phyloP scores from a whole-genome alignment of 2,329 filamentous ascomycete species.

The Aureobasidium leucospermi region DNA sequence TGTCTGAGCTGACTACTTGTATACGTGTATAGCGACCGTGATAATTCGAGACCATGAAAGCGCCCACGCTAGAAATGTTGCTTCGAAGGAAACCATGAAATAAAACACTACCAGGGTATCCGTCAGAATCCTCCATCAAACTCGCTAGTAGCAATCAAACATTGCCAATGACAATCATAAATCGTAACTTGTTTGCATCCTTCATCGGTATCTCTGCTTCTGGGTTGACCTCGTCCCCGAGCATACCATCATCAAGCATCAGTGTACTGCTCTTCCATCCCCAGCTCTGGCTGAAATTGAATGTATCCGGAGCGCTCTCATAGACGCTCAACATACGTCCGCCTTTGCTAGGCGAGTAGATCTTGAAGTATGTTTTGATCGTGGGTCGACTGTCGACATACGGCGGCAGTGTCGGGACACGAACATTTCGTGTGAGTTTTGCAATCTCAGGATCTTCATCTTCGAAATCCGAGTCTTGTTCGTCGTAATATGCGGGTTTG shows the following conservation, averaged over 20 bases:
- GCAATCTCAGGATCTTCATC: slow-evolving; percentile 17
- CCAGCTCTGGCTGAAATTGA: slow-evolving; percentile 55
- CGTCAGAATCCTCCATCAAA: not conserved
- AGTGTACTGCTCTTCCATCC: slow-evolving; percentile 55
- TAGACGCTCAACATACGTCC: slow-evolving; percentile 53
- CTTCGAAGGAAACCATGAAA: not conserved
- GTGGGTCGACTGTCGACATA: slow-evolving; percentile 50
- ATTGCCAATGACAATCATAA: slow-evolving; percentile 55
- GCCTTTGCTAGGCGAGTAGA: slow-evolving; percentile 52
- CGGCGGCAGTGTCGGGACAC: slow-evolving; percentile 41
- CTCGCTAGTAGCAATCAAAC: slow-evolving; percentile 22
- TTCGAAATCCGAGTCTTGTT: slow-evolving; percentile 19
- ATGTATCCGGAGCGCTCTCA: slow-evolving; percentile 50
- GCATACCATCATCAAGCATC: slow-evolving; percentile 44
- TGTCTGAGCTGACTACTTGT: too few relatives aligned
- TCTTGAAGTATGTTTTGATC: slow-evolving; percentile 56
- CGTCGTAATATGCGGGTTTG: slow-evolving; percentile 16
- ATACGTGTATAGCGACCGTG: too few relatives aligned
- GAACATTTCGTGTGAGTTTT: slow-evolving; percentile 19
- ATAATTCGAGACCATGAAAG: too few relatives aligned
- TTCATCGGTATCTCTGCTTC: slow-evolving; percentile 19
- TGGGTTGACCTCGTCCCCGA: slow-evolving; percentile 24
- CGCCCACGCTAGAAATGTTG: too few relatives aligned
- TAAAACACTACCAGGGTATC: not conserved
- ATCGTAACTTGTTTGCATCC: slow-evolving; percentile 43